Percentiles rank a stretch among this genome's conserved stretches.
Evolutionary conservation across 2,329 filamentous ascomycete genomes (phyloP).

Genomic region (Boeremia exigua): DNA sequence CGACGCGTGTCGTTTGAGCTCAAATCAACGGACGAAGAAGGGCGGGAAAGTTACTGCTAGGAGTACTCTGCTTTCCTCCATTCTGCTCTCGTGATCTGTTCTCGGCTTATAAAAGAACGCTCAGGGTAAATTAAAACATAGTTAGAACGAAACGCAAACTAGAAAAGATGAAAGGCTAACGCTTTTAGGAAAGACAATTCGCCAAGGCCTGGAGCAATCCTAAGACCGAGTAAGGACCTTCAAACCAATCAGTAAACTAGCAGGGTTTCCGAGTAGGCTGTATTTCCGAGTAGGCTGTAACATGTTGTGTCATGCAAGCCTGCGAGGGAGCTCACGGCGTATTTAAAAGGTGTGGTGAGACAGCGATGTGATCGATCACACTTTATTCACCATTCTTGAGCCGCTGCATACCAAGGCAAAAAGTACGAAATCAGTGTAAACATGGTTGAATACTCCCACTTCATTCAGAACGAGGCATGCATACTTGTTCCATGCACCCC

Average conservation of each 20-base stretch:
- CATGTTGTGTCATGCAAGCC: neutral
- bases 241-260: neutral
- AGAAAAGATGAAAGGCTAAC: neutral
- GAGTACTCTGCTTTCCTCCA: neutral
- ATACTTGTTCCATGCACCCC: neutral
- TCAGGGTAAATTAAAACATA: too few species aligned
- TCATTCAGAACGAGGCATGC: neutral
- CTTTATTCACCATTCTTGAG: neutral
- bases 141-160: neutral
- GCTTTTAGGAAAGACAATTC: neutral
- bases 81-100: neutral
- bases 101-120: neutral
- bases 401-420: neutral
- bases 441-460: neutral
- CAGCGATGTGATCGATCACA: neutral
- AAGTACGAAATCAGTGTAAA: neutral
- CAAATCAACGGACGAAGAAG: neutral
- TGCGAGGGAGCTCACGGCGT: neutral
- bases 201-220: neutral
- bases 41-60: neutral
- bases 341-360: neutral
- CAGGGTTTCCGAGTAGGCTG: too few species aligned
- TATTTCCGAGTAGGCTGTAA: neutral
- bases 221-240: too few species aligned
- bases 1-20: too few species aligned